These are phyloP conservation scores for Citeromyces hawaiiensis DNA, from an alignment of 1,139 yeast genomes.

Conservation along the genomic window DNA sequence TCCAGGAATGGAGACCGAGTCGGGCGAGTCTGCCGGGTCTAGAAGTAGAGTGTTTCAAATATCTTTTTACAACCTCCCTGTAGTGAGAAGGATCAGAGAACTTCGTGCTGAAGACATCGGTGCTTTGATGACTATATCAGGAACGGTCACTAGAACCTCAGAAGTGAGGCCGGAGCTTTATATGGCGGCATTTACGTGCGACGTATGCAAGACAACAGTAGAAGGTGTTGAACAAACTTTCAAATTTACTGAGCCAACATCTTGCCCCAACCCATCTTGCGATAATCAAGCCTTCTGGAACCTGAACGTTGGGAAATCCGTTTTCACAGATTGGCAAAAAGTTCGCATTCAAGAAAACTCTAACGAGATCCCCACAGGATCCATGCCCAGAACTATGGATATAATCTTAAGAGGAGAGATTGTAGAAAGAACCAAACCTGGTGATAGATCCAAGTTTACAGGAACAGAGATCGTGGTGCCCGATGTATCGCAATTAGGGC, in stretches of 20 bases:
- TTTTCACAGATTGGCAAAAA: conserved; percentile 94
- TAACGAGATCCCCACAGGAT: conserved; percentile 93
- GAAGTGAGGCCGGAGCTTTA: conserved; percentile 94
- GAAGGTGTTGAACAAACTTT: conserved; percentile 90
- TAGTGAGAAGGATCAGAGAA: conserved; percentile 78
- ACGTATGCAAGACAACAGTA: conserved; percentile 71
- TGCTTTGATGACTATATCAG: conserved; percentile 70
- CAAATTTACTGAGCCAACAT: conserved; percentile 89
- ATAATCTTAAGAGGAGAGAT: conserved; percentile 88
- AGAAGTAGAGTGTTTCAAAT: conserved; percentile 60
- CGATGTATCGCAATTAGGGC: conserved; percentile 87
- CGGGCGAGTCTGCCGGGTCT: conserved; percentile 10
- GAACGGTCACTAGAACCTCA: conserved; percentile 93
- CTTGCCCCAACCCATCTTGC: conserved; percentile 81
- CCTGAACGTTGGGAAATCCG: conserved; percentile 69
- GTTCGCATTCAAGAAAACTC: conserved; percentile 94
- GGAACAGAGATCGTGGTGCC: conserved; percentile 96
- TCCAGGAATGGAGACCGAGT: conserved; percentile 11
- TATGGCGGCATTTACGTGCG: conserved; percentile 83
- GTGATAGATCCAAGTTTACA: conserved; percentile 89
- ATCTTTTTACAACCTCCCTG: conserved; percentile 78
- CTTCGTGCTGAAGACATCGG: conserved; percentile 86
- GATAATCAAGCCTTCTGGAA: conserved; percentile 83
- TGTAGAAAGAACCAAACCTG: conserved; percentile 96
- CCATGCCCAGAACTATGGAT: conserved; percentile 96